Evolutionary conservation across 768 basidiomycete genomes (phyloP).

Genomic region (Russula sp.): DNA sequence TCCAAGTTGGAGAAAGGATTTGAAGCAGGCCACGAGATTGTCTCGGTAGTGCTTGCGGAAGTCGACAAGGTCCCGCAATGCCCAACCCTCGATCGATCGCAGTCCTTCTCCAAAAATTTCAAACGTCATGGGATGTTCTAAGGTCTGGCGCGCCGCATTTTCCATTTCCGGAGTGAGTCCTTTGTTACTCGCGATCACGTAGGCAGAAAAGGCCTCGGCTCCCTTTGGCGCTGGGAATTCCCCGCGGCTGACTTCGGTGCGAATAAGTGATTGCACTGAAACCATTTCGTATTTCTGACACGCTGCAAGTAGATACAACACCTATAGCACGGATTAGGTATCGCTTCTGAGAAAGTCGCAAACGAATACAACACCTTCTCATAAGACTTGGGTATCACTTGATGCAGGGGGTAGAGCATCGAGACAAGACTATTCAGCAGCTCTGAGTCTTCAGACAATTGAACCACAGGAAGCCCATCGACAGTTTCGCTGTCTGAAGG

Average conservation of each 20-base stretch:
- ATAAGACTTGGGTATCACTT: not conserved
- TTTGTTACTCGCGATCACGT: too few species aligned
- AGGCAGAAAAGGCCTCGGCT: too few species aligned
- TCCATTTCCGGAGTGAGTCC: too few species aligned
- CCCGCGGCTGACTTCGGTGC: too few species aligned
- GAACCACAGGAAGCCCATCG: not conserved
- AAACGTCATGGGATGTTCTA: conserved; percentile 1
- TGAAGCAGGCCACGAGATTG: not conserved
- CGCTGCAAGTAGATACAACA: too few species aligned
- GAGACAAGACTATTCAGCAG: not conserved
- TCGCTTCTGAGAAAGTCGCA: not conserved
- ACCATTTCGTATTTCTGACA: too few species aligned
- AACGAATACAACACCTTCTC: conserved; percentile 11
- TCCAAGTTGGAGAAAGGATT: not conserved
- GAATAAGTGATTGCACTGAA: too few species aligned
- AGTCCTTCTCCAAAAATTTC: not conserved
- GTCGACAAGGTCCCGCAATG: not conserved
- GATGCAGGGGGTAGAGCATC: conserved; percentile 7
- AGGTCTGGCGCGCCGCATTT: too few species aligned
- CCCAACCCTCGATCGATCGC: not conserved
- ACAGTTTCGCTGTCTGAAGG: not conserved
- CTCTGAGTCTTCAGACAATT: not conserved
- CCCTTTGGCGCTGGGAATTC: too few species aligned
- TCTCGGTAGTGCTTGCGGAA: not conserved
- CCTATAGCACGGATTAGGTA: too few species aligned